Evolutionary conservation across 1,284 basidiomycete genomes (phyloP), one percentile per base, ranked within the genome.

Genomic region (Paramarasmius palmivorus): DNA sequence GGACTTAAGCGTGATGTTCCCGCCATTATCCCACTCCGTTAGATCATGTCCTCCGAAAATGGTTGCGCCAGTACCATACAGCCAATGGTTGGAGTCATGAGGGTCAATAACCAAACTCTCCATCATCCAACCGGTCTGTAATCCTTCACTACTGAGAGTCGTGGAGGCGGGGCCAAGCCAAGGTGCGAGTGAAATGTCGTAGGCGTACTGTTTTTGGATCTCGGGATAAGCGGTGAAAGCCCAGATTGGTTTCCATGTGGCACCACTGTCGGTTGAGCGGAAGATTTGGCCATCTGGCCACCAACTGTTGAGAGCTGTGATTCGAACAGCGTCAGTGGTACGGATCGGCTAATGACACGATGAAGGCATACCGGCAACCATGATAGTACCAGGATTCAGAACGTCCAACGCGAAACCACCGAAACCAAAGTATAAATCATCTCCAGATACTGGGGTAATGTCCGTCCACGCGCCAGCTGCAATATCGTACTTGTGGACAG

Each of bases 271-370:
- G 2, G 72, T 81, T 6, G 80, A 82, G 12, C 84, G 77, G 72
- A 77, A 86, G 20, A 85, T 84, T 59, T 84, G 82, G n/a, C 83
- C 84, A 61, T 87, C 83, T 4, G 83, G 83, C 75, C 71, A 78
- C 79, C 80, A 82, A 14, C 75, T 77, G 62, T 85, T 85, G 39
- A 85, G 73, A 0, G 83, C 79, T 34, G 83, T 82, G 7, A 83
- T 2, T 19, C 37, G 14, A 35, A 34, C 12, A 14, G n/a, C 4
- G 12, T 32, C 29, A 32, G 29, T 32, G 29, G 12, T 6, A 12
- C 29, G 12, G 29, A 32, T 12, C 29, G 12, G 22, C 20, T 36
- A 19, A 37, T 12, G 12, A 7, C 1, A 6, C n/a, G 29, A 82
- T 15, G 76, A 78, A 62, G 86, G 86, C 36, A 86, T 73, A 1